Evolutionary conservation across 345 rosid species (phyloP).

Genomic region (Citrus inodora): DNA sequence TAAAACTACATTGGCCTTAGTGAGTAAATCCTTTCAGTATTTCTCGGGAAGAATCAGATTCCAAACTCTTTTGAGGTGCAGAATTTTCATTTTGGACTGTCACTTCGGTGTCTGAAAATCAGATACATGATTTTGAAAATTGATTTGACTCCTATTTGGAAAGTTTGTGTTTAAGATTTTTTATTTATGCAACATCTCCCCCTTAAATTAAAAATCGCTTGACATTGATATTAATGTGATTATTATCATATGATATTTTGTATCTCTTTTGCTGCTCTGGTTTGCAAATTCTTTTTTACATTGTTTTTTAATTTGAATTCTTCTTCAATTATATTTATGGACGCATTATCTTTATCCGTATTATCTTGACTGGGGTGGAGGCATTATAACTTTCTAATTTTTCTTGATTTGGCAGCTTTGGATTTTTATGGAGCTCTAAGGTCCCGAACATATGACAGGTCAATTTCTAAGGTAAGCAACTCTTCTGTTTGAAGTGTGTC

Average conservation of each 20-base stretch:
- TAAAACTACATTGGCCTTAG: not conserved
- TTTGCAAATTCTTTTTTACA: not conserved
- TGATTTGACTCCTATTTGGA: not conserved
- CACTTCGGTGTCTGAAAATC: not conserved
- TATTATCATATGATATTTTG: not conserved
- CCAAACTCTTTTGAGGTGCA: not conserved
- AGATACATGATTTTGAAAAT: not conserved
- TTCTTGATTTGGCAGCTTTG: constrained; percentile 50
- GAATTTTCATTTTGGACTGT: not conserved
- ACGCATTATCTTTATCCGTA: not conserved
- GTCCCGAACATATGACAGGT: constrained; percentile 84
- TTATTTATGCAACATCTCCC: not conserved
- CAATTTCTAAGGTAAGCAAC: constrained; percentile 66
- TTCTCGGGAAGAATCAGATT: not conserved
- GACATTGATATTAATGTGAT: not conserved
- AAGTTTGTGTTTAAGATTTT: not conserved
- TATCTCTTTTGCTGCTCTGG: not conserved
- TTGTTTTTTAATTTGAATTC: not conserved
- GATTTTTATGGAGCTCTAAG: constrained; percentile 96
- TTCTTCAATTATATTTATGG: not conserved
- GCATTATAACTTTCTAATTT: not conserved
- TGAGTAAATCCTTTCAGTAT: not conserved
- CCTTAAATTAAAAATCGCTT: not conserved
- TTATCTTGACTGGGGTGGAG: constrained; percentile 1
- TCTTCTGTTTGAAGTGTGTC: not conserved